Conservation (phyloP, 768 basidiomycete species). For the Psilocybe cubensis region DNA sequence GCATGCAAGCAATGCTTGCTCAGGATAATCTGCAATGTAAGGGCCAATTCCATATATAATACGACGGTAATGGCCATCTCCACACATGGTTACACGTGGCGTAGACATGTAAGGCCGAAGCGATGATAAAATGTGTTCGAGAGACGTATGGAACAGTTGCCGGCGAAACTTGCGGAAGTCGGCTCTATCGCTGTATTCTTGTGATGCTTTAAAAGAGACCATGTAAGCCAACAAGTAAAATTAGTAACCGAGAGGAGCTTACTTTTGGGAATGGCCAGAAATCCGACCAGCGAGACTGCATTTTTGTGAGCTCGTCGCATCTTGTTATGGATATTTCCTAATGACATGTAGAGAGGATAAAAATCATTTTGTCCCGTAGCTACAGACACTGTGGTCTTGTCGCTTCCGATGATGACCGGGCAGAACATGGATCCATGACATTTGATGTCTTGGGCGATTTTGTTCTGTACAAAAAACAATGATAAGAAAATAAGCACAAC, state of each 20-base stretch:
- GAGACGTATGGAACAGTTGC: constrained; percentile 30
- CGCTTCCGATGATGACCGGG: constrained; percentile 36
- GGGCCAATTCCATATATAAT: constrained; percentile 34
- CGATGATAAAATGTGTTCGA: constrained; percentile 18
- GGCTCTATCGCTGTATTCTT: constrained; percentile 10
- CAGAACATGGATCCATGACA: constrained; percentile 32
- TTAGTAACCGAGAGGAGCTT: constrained; percentile 8
- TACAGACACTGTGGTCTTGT: constrained; percentile 47
- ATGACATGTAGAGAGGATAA: constrained; percentile 36
- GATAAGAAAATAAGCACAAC: not conserved
- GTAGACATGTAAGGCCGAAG: constrained; percentile 20
- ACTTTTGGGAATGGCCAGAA: constrained; percentile 41
- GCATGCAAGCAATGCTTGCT: constrained; percentile 32
- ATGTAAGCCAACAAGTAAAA: constrained; percentile 11
- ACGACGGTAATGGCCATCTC: constrained; percentile 35
- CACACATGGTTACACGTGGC: constrained; percentile 27
- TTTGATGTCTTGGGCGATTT: not conserved
- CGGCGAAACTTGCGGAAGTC: constrained; percentile 26
- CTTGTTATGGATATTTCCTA: constrained; percentile 30
- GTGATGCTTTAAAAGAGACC: constrained; percentile 14
- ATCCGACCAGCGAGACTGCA: constrained; percentile 31
- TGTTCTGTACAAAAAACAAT: constrained; percentile 1
- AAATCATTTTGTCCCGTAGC: constrained; percentile 42
- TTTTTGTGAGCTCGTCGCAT: constrained; percentile 31
- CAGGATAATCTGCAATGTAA: constrained; percentile 42